Conservation (phyloP, 306 rosid genomes). For the Gastrolobium bilobum region DNA sequence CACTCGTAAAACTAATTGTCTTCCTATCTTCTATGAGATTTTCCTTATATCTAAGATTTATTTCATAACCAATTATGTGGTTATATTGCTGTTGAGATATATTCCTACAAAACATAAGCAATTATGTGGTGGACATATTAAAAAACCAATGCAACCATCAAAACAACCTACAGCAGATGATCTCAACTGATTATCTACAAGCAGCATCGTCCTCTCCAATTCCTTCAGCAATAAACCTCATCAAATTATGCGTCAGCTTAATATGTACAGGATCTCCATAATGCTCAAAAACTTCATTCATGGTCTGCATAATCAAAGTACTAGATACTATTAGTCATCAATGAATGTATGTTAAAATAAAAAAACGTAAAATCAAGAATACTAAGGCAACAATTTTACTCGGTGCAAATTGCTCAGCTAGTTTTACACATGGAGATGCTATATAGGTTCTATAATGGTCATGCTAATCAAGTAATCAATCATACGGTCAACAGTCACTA, state of each 20-base stretch:
- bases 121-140: constrained; percentile 4
- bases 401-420: constrained; percentile 97
- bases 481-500: constrained; percentile 96
- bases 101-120: neutral
- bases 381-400: constrained; percentile 55
- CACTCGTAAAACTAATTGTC: no score
- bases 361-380: constrained; percentile 36
- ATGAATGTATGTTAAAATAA: neutral
- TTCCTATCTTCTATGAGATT: no score
- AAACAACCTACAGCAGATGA: constrained; percentile 88
- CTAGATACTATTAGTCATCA: constrained; percentile 26
- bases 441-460: constrained; percentile 91
- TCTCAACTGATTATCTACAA: constrained; percentile 85
- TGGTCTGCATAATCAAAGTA: constrained; percentile 69
- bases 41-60: no score
- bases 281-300: constrained; percentile 99
- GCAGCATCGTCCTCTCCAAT: constrained; percentile 93
- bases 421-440: constrained; percentile 97
- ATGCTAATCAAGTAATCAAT: constrained; percentile 87
- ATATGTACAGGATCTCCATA: constrained; percentile 97
- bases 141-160: constrained; percentile 44
- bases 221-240: constrained; percentile 98
- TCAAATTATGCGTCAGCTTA: constrained; percentile 97
- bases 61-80: no score
- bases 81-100: no score